Evolutionary conservation across 2,329 filamentous ascomycete genomes (phyloP).

Genomic region (Neofusicoccum cordaticola): DNA sequence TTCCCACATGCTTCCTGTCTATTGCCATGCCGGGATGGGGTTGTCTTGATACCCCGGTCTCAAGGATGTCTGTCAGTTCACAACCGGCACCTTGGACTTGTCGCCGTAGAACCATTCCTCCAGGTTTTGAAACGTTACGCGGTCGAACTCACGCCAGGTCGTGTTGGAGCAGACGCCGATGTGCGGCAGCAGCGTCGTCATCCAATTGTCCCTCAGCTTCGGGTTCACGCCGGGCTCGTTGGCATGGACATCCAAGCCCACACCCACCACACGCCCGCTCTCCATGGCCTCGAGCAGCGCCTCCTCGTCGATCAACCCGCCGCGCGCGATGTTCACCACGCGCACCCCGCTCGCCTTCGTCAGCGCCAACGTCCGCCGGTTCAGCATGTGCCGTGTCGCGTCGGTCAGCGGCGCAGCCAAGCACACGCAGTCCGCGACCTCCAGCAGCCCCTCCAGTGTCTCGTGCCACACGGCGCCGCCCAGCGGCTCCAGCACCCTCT

Average conservation of each 20-base stretch:
- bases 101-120: constrained; percentile 5
- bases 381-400: constrained; percentile 53
- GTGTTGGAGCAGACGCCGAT: constrained; percentile 40
- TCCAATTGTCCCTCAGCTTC: constrained; percentile 48
- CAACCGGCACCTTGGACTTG: background rate
- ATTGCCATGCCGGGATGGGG: too few species aligned
- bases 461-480: constrained; percentile 54
- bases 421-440: constrained; percentile 53
- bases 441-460: constrained; percentile 53
- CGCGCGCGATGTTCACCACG: constrained; percentile 58
- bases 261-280: constrained; percentile 52
- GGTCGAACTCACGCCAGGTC: background rate
- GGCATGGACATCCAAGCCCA: constrained; percentile 58
- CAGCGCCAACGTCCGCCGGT: constrained; percentile 47
- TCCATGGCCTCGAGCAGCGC: constrained; percentile 54
- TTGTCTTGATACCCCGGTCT: too few species aligned
- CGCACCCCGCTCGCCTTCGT: constrained; percentile 57
- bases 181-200: constrained; percentile 56
- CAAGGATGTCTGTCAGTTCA: background rate
- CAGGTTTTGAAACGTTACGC: background rate
- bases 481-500: constrained; percentile 35
- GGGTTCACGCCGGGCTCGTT: constrained; percentile 54
- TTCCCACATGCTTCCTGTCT: background rate
- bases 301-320: constrained; percentile 56
- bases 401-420: constrained; percentile 53